Evolutionary conservation across 1,284 basidiomycete species (phyloP), one percentile per base, ranked within the genome.

Genomic region (Macrocystidia cucumis): DNA sequence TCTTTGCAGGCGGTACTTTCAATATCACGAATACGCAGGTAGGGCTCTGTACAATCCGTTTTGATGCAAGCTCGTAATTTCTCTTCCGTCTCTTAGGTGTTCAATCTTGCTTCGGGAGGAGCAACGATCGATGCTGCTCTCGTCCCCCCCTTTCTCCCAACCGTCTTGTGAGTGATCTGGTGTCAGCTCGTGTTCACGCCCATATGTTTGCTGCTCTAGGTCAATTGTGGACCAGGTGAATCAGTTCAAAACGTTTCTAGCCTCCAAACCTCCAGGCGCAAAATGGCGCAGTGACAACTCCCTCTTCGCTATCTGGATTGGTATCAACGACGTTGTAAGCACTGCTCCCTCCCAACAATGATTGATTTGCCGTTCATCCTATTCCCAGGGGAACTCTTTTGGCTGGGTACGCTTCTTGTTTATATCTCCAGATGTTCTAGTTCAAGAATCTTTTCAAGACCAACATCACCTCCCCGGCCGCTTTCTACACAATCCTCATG

Each of bases 281-380:
- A 43, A 59, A 24, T 81, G 77, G 77, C 49, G 60, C 27, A 67
- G 69, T 43, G 57, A 63, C 2, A 68, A 78, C 47, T 67, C 73
- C 19, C 55, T 79, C 1, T 79, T 79, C 48, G 69, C 71, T 2
- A 48, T 78, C 35, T 81, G 75, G 72, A 77, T 81, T 44, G 78
- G 77, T 4, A 80, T 80, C 38, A 78, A 78, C 38, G 76, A 76
- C 43, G 65, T 78, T 29, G 73, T 76, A 51, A 34, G 65, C 56
- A 27, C 25, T 18, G 6, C 31, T n/a, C n/a, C n/a, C n/a, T n/a
- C n/a, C n/a, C n/a, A n/a, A n/a, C n/a, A n/a, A n/a, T n/a, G n/a
- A n/a, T n/a, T n/a, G n/a, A n/a, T n/a, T n/a, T n/a, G n/a, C n/a
- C n/a, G n/a, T n/a, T n/a, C n/a, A n/a, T n/a, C n/a, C n/a, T n/a